Evolutionary conservation across 495 filamentous ascomycete species (phyloP).

Genomic region (Xanthoparmelia taractica): DNA sequence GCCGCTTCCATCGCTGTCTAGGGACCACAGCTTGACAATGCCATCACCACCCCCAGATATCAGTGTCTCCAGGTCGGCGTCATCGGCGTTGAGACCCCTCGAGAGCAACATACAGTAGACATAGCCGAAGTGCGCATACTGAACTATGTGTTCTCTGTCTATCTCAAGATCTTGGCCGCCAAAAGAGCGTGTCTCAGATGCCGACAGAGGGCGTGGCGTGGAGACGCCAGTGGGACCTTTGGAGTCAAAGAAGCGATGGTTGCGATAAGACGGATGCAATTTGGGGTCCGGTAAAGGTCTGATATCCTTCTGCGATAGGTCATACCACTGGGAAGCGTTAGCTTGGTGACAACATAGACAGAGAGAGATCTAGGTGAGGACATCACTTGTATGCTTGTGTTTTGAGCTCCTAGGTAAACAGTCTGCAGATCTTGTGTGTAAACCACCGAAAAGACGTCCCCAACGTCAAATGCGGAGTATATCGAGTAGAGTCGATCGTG

Average conservation of each 20-base stretch:
- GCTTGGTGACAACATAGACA: slow-evolving; percentile 33
- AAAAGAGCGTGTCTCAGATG: slow-evolving; percentile 28
- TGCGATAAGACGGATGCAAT: slow-evolving; percentile 70
- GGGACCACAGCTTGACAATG: slow-evolving; percentile 80
- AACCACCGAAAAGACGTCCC: slow-evolving; percentile 87
- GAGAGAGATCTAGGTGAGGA: slow-evolving; percentile 35
- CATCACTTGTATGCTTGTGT: slow-evolving; percentile 75
- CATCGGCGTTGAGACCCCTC: slow-evolving; percentile 53
- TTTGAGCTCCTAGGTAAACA: slow-evolving; percentile 87
- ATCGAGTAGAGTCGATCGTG: slow-evolving; percentile 74
- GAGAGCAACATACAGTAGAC: slow-evolving; percentile 90
- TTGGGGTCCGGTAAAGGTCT: slow-evolving; percentile 53
- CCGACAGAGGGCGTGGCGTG: slow-evolving; percentile 51
- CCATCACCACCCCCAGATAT: slow-evolving; percentile 92
- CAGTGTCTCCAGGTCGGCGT: slow-evolving; percentile 65
- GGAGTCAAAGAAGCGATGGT: slow-evolving; percentile 92
- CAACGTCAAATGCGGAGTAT: slow-evolving; percentile 89
- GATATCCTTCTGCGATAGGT: slow-evolving; percentile 47
- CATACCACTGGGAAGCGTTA: slow-evolving; percentile 48
- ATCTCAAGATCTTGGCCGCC: slow-evolving; percentile 71
- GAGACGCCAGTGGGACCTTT: slow-evolving; percentile 70
- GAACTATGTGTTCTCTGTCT: slow-evolving; percentile 67
- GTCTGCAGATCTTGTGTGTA: slow-evolving; percentile 73
- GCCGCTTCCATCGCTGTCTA: slow-evolving; percentile 45
- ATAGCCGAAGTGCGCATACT: slow-evolving; percentile 93